Base-by-base conservation (phyloP, 2,329 filamentous ascomycete species). In the Neocatenulostroma microsporum region DNA sequence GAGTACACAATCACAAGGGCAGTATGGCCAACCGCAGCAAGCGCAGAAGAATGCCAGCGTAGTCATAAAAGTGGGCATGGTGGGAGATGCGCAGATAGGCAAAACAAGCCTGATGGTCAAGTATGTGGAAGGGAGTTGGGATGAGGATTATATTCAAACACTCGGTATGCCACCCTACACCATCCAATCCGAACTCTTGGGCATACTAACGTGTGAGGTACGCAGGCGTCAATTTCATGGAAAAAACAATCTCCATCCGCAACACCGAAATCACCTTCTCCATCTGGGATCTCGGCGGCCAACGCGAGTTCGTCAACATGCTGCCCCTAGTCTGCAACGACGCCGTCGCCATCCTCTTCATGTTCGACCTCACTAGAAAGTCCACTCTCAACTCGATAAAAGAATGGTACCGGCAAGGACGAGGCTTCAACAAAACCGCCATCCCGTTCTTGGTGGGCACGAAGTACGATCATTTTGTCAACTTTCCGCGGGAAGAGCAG, bases 21-120 rank as follows among this genome's bases (percentile, higher is more conserved):
- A 56, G 27, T 56, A 55, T 39, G 48, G 39, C 26, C 57, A 59
- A 36, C 57, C 57, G 26, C 59, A 67, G 33, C 53, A 60, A 18
- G 62, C 62, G 12, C 60, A 58, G 49, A 70, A 70, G 57, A 71
- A 69, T 41, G 59, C 66, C 40, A 81, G 75, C 54, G 91, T 98
- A 24, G 91, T 98, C 39, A 96, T 98, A 72, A 98, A 98, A 67
- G 91, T 98, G 34, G 91, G 91, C 57, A 98, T 98, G 91, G 91
- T 98, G 30, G 91, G 91, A 30, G 91, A 98, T 67, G 91, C 91
- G 40, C 91, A 98, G 65, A 98, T 98, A 52, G 91, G 91, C 58
- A 98, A 98, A 75, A 98, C 91, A 13, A 95, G 88, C 47, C 67
- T 98, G 59, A 98, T 98, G 91, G 91, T 98, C 57, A 98, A 98